phyloP scores from a whole-genome alignment of 441 rosid species.

The Cnidoscolus chayamansa region DNA sequence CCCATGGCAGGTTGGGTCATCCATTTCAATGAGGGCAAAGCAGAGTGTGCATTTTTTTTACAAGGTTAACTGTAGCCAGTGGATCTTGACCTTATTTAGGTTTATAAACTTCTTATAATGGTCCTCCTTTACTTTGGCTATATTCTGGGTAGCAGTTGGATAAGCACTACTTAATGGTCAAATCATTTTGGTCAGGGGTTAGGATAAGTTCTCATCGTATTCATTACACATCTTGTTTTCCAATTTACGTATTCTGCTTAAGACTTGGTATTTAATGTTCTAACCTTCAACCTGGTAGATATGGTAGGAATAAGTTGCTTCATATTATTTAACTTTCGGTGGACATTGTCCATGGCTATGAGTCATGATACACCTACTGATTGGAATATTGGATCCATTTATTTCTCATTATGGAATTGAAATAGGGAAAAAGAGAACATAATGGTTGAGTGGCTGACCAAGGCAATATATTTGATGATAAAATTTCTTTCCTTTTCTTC shows the following conservation, averaged over 20 bases:
- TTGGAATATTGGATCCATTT: background rate
- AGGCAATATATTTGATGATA: conserved; percentile 2
- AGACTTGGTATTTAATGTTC: background rate
- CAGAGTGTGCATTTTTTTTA: background rate
- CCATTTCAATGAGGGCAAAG: background rate
- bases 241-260: background rate
- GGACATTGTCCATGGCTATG: conserved; percentile 3
- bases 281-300: background rate
- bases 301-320: background rate
- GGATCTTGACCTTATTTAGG: background rate
- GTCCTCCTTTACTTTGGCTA: background rate
- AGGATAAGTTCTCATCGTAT: conserved; percentile 10
- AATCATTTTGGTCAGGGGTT: background rate
- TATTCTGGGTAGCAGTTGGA: background rate
- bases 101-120: background rate
- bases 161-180: background rate
- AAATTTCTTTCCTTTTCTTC: conserved; percentile 1
- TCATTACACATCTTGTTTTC: background rate
- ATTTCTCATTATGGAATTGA: conserved; percentile 1
- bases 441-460: conserved; percentile 1
- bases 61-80: background rate
- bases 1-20: conserved; percentile 3
- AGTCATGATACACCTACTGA: background rate
- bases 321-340: background rate
- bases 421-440: background rate